A percentile compares a stretch with the other conserved stretches of the same genome.
These are phyloP conservation scores for Diplogelasinospora grovesii DNA, from an alignment of 495 filamentous ascomycete genomes.

Conservation along the genomic window DNA sequence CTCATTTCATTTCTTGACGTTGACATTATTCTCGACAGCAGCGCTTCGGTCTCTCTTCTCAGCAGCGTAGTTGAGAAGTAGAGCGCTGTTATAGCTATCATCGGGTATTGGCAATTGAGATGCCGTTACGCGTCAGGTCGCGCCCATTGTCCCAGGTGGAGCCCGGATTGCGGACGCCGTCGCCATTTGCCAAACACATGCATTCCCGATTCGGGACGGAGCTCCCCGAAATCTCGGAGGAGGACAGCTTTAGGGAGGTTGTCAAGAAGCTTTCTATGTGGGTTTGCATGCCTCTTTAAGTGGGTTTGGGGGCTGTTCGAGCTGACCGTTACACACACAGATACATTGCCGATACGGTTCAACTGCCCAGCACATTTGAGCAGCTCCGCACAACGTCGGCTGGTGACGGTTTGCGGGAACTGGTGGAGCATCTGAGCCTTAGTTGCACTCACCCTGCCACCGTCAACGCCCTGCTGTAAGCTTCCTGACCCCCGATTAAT, in stretches of 20 bases:
- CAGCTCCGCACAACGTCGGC: constrained; percentile 63
- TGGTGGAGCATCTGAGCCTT: constrained; percentile 59
- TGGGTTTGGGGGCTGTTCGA: too few species aligned
- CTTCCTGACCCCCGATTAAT: constrained; percentile 6
- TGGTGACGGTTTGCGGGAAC: constrained; percentile 54
- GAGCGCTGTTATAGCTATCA: background rate
- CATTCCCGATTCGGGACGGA: constrained; percentile 27
- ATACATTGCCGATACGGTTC: constrained; percentile 59
- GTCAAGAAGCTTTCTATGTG: constrained; percentile 64
- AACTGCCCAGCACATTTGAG: constrained; percentile 68
- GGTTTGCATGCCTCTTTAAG: constrained; percentile 13
- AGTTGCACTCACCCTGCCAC: constrained; percentile 66
- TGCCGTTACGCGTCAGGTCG: constrained; percentile 44
- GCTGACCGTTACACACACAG: constrained; percentile 32
- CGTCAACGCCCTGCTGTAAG: constrained; percentile 73
- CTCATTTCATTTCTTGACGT: too few species aligned
- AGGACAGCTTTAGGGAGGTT: constrained; percentile 60
- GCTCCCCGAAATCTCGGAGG: constrained; percentile 54
- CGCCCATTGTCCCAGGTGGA: constrained; percentile 19
- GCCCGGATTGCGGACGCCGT: constrained; percentile 17
- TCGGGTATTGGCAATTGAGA: constrained; percentile 10
- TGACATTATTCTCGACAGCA: too few species aligned
- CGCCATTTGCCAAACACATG: constrained; percentile 14
- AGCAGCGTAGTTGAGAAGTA: too few species aligned
- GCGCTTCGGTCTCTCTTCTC: too few species aligned